Evolutionary conservation across 441 rosid species (phyloP).

Genomic region (Adansonia rubrostipa): DNA sequence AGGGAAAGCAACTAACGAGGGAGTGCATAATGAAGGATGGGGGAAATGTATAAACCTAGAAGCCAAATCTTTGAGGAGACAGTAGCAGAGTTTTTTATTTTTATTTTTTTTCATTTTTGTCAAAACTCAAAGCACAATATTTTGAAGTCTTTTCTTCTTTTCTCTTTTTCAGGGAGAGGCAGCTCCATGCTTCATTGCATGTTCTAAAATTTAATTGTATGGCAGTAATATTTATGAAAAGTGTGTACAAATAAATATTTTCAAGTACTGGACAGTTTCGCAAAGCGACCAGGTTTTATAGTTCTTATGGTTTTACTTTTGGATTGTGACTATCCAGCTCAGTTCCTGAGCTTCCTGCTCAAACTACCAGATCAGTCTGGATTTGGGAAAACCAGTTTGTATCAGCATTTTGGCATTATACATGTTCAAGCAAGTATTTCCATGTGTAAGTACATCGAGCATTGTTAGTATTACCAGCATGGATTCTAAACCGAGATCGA

Average conservation of each 20-base stretch:
- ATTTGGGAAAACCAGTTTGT: not conserved
- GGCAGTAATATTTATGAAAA: not conserved
- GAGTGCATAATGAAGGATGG: not conserved
- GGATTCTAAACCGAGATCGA: conserved; percentile 21
- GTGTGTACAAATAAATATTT: not conserved
- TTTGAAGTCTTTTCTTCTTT: not conserved
- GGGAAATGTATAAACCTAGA: not conserved
- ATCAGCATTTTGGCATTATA: conserved; percentile 6
- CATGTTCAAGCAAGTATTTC: conserved; percentile 2
- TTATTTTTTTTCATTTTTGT: not conserved
- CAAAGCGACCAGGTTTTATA: not conserved
- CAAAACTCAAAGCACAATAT: not conserved
- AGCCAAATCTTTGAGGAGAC: not conserved
- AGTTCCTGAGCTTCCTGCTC: not conserved
- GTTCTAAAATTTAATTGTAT: not conserved
- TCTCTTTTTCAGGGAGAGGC: not conserved
- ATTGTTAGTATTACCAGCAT: conserved; percentile 20
- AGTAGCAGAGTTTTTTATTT: not conserved
- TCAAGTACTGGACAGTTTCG: not conserved
- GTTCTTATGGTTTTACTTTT: not conserved
- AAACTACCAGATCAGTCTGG: conserved; percentile 9
- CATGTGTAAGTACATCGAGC: not conserved
- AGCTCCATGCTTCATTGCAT: not conserved
- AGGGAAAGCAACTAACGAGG: not conserved
- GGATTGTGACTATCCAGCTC: not conserved